A percentile compares a stretch with the other conserved stretches of the same genome.
Evolutionary conservation across 371 early-diverging fungal genomes (phyloP).

Genomic region (Dinochytrium kinnereticum): DNA sequence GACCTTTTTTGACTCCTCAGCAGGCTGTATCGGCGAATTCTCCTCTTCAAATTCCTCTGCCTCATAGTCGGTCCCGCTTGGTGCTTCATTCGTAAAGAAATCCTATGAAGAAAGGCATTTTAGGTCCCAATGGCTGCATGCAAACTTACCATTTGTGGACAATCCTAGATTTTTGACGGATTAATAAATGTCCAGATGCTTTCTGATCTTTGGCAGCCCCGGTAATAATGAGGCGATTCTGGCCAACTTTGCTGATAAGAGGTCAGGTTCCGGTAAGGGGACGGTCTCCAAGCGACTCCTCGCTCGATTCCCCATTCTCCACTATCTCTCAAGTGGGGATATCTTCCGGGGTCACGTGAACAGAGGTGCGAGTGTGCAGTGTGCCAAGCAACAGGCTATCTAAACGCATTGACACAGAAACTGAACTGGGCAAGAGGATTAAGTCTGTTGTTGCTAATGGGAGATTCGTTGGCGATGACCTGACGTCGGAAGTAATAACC

Average conservation of each 20-base stretch:
- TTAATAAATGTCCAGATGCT: background rate
- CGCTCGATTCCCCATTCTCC: conserved; percentile 66
- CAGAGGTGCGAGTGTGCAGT: conserved; percentile 36
- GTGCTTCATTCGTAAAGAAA: background rate
- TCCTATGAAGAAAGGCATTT: background rate
- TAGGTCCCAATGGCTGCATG: background rate
- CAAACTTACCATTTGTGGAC: background rate
- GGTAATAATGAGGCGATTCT: background rate
- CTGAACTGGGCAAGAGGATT: conserved; percentile 70
- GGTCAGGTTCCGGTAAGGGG: conserved; percentile 59
- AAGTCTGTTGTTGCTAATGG: conserved; percentile 67
- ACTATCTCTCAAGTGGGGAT: conserved; percentile 82
- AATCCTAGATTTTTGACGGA: background rate
- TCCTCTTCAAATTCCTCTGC: conserved; percentile 5
- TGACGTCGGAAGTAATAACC: conserved; percentile 66
- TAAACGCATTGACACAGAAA: no score
- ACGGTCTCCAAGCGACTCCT: conserved; percentile 82
- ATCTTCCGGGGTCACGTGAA: conserved; percentile 79
- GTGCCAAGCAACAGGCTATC: background rate
- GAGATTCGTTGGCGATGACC: conserved; percentile 71
- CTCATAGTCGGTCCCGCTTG: background rate
- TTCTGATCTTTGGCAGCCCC: conserved; percentile 14
- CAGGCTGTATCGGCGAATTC: background rate
- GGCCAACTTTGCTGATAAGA: background rate
- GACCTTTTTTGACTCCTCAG: background rate